Evolutionary conservation across 2,329 filamentous ascomycete species (phyloP).

Genomic region (Chrysoporthe deuterocubensis): DNA sequence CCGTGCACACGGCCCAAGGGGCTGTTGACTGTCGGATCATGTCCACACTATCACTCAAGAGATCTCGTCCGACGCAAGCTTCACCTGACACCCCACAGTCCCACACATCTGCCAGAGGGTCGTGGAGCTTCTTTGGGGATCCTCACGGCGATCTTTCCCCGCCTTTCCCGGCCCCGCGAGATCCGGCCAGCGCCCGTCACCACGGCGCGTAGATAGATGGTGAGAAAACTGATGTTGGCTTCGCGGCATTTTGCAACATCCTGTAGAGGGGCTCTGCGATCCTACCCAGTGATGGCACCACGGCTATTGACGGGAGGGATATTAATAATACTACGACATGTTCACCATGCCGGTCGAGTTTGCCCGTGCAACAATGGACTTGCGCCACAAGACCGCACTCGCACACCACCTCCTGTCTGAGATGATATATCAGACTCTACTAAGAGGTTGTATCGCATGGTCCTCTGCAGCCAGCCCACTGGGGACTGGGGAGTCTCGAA

Average conservation of each 20-base stretch:
- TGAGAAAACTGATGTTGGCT: background rate
- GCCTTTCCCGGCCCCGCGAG: background rate
- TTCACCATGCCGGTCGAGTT: background rate
- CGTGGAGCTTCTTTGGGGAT: background rate
- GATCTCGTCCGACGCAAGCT: background rate
- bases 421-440: background rate
- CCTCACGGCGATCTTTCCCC: background rate
- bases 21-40: background rate
- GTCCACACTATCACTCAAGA: background rate
- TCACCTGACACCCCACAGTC: background rate
- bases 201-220: background rate
- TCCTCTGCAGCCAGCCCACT: conserved; percentile 13
- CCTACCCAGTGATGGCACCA: background rate
- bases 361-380: background rate
- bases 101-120: background rate
- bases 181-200: background rate
- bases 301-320: background rate
- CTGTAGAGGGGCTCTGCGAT: background rate
- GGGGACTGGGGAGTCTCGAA: conserved; percentile 2
- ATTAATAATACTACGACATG: background rate
- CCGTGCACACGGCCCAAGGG: background rate
- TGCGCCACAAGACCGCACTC: background rate
- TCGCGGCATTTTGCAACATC: background rate
- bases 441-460: conserved; percentile 4
- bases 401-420: conserved; percentile 6